Evolutionary conservation across 768 basidiomycete species (phyloP), one percentile per base, ranked within the genome.

Genomic region (Tephrocybe sp.): DNA sequence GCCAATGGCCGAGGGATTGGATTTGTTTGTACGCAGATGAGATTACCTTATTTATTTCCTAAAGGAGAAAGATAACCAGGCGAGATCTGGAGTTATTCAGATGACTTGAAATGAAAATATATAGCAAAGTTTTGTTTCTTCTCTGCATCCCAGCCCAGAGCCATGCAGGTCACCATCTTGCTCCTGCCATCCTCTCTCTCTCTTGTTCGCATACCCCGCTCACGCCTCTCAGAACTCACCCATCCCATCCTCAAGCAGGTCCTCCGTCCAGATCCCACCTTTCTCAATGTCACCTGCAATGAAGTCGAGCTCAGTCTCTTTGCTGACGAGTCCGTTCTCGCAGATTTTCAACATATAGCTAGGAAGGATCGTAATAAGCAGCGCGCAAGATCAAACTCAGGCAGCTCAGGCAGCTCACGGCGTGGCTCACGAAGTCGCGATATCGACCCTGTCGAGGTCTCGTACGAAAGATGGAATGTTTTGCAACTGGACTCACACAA

Each of bases 401-500:
- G 60, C 26, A 26, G 26, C 6, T 61, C 64, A 11, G 40, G 62
- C 48, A 59, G 63, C 49, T 65, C 63, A 48, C 47, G 58, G 59
- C 35, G 45, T 12, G 41, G 14, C 31, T 56, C 60, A 19, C 59
- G 45, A 60, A 59, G 53, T 42, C 62, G 45, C n/a, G 48, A 54
- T 40, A 68, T 73, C 32, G 78, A 83, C 39, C 75, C 78, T 19
- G 75, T 89, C 41, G 84, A 89, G 58, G 78, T 88, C 40, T 87
- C 86, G 0, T 80, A 77, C 54, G 87, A 89, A 53, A 76, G 75
- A 52, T 92, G 89, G 89, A 82, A 77, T 57, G 89, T 89, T 17
- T 74, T 92, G 26, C 88, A 91, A 66, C 84, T 92, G 48, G 88
- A 90, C 65, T 86, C 86, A 0, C 88, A 89, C 65, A 85, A 79